phyloP scores from a whole-genome alignment of 768 basidiomycete species.

The Astraeus odoratus region DNA sequence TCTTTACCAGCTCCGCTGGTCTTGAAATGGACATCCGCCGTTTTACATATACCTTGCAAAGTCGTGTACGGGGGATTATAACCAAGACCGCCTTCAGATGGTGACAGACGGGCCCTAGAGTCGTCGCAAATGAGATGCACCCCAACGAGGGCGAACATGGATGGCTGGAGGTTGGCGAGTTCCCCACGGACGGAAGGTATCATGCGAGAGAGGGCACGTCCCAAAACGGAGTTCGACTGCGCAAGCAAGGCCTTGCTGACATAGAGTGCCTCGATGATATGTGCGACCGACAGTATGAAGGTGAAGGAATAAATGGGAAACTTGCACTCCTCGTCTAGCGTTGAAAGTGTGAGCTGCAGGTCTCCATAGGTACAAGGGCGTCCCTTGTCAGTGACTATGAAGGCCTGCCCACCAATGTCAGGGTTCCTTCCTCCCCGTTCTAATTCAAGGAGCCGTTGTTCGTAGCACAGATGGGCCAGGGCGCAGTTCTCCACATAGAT shows the following conservation, averaged over 20 bases:
- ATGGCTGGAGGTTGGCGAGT: slow-evolving; percentile 50
- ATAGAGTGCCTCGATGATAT: slow-evolving; percentile 52
- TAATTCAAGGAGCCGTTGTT: slow-evolving; percentile 58
- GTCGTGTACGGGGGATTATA: slow-evolving; percentile 55
- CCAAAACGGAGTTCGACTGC: slow-evolving; percentile 20
- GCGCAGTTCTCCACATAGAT: slow-evolving; percentile 74
- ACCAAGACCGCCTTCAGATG: slow-evolving; percentile 55
- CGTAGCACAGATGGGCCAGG: slow-evolving; percentile 65
- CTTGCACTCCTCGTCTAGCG: slow-evolving; percentile 48
- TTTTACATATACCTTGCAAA: slow-evolving; percentile 50
- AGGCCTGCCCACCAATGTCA: slow-evolving; percentile 70
- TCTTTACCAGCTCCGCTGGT: slow-evolving; percentile 31
- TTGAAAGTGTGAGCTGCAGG: slow-evolving; percentile 45
- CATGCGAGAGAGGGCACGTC: slow-evolving; percentile 28
- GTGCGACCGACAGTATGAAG: slow-evolving; percentile 53
- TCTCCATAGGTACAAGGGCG: slow-evolving; percentile 59
- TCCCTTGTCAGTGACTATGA: slow-evolving; percentile 60
- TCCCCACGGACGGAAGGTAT: slow-evolving; percentile 44
- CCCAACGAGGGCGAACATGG: slow-evolving; percentile 45
- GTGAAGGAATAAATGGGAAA: slow-evolving; percentile 58
- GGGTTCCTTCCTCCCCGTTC: slow-evolving; percentile 36
- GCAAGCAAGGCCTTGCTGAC: slow-evolving; percentile 37
- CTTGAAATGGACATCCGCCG: slow-evolving; percentile 40
- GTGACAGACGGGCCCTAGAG: slow-evolving; percentile 50
- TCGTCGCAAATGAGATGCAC: slow-evolving; percentile 60